Percentiles rank a stretch among this genome's conserved stretches.
phyloP scores from a whole-genome alignment of 1,284 basidiomycete species.

The Sporisorium reilianum region DNA sequence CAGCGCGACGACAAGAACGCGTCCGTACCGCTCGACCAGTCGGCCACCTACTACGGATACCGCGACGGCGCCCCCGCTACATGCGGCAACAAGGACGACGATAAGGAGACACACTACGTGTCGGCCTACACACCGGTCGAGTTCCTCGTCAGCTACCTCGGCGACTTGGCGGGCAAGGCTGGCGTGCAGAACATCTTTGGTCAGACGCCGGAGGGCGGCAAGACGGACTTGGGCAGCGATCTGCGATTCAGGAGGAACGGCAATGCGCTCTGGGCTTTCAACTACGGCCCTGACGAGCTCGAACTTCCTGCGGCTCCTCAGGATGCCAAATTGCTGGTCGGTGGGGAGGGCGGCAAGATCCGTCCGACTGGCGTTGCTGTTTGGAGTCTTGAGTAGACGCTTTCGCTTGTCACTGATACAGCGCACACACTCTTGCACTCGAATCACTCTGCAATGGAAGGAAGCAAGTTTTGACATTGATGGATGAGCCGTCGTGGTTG shows the following conservation, averaged over 20 bases:
- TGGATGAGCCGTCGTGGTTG: neutral
- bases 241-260: conserved; percentile 45
- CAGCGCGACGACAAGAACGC: conserved; percentile 38
- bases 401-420: too few species aligned
- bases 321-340: conserved; percentile 32
- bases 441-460: neutral
- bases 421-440: neutral
- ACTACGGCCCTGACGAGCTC: conserved; percentile 44
- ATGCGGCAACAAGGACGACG: conserved; percentile 40
- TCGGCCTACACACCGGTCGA: conserved; percentile 47
- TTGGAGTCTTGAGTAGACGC: conserved; percentile 30
- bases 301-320: conserved; percentile 37
- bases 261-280: conserved; percentile 53
- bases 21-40: conserved; percentile 23
- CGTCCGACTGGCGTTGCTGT: conserved; percentile 31
- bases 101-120: conserved; percentile 47
- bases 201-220: conserved; percentile 9
- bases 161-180: conserved; percentile 24
- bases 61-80: conserved; percentile 43
- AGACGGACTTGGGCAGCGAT: conserved; percentile 39
- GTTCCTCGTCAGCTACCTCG: conserved; percentile 44
- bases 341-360: conserved; percentile 34
- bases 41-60: conserved; percentile 41
- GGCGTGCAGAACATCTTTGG: conserved; percentile 39
- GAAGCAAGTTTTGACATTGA: neutral